These are phyloP conservation scores for Stephanodiscus minutulus DNA, from an alignment of 108 stramenopile species.

Conservation along the genomic window DNA sequence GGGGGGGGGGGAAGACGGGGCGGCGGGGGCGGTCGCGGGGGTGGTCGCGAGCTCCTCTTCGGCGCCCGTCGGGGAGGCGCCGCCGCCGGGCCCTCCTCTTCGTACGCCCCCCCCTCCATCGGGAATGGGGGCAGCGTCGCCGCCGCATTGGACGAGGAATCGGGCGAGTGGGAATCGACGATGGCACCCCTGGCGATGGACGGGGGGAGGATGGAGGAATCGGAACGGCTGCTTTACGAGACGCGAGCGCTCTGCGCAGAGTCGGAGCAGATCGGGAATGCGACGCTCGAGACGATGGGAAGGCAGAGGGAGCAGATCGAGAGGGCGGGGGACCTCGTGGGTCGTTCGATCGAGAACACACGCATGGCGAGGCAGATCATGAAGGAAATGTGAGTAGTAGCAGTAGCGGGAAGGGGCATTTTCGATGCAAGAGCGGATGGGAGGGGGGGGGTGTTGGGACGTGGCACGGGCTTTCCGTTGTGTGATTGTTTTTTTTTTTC, in stretches of 20 bases:
- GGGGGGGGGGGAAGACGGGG: background rate
- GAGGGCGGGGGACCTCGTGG: conserved; percentile 48
- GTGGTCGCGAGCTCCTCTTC: background rate
- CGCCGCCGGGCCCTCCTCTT: background rate
- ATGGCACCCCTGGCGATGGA: conserved; percentile 27
- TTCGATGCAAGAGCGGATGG: no score
- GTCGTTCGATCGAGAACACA: conserved; percentile 52
- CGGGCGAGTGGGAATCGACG: conserved; percentile 7
- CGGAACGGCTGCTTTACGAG: conserved; percentile 76
- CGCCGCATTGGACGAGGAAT: conserved; percentile 14
- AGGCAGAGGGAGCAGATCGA: conserved; percentile 80
- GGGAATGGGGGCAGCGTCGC: no score
- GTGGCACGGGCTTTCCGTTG: background rate
- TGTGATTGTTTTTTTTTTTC: background rate
- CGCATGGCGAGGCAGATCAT: conserved; percentile 64
- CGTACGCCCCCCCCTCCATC: conserved; percentile 29
- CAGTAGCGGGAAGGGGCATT: background rate
- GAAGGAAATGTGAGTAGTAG: conserved; percentile 62
- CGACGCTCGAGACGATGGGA: conserved; percentile 67
- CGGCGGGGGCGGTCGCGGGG: conserved; percentile 5
- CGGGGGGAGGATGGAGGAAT: conserved; percentile 39
- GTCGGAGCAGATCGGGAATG: conserved; percentile 73
- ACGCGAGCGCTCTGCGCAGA: conserved; percentile 71
- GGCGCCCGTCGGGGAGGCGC: background rate
- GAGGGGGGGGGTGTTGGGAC: no score